Base-by-base conservation (phyloP, 2,329 filamentous ascomycete species). In the Capronia epimyces region DNA sequence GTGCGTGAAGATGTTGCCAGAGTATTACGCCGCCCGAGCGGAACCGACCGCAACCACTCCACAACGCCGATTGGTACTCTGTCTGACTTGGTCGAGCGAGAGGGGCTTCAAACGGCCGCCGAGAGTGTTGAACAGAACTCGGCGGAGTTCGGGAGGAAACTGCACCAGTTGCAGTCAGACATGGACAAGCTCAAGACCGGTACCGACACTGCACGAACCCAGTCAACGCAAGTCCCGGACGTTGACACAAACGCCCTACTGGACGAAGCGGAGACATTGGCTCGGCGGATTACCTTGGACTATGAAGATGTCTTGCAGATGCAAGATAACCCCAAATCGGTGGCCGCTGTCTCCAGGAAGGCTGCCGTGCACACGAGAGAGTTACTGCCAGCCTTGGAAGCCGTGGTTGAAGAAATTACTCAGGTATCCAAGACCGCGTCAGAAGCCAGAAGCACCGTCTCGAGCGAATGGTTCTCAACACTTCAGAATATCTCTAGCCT, bases 221-320 rank as follows among this genome's bases (percentile, higher is more conserved):
- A 50, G 5, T 46, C 51, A 18, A 44, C 53, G 2, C 51, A 53
- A 46, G 31, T 62, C 2, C 54, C 54, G 22, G 55, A 59, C 15
- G 44, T 55, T 31, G 58, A 60, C 32, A 56, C 53, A 3, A 53
- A 55, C 36, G 51, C 52, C 18, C 42, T 62, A 10, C 18, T 59
- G 27, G 53, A 62, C 32, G 93, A 97, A 65, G 89, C 97, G 37
- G 84, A 91, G 64, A 85, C 87, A 0, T 77, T 97, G 49, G 83
- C 84, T 45, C 89, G 83, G 62, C 96, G 96, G 69, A 86, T 98
- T 43, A 82, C 84, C 42, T 87, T 84, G 4, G 93, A 97, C 67
- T 87, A 89, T 64, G 84, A 89, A 60, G 84, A 87, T 58, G 81
- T 89, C 9, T 73, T 89, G 39, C 77, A 79, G 4, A 83, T 89